These are phyloP conservation scores for Sporobolomyces roseus DNA, from an alignment of 768 basidiomycete species.

Conservation along the genomic window DNA sequence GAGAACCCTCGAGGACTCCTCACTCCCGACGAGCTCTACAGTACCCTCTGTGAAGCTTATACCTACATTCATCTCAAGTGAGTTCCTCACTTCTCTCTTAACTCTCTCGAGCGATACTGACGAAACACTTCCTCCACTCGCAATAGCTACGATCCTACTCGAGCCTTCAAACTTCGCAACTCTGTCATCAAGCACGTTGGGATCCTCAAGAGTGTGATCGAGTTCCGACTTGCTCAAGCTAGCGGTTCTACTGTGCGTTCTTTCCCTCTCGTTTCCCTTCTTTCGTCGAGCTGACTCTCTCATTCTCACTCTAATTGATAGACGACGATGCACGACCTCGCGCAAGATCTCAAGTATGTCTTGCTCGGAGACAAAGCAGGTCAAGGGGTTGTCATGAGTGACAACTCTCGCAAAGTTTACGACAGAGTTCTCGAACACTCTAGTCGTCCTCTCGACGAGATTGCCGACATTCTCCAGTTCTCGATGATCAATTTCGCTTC, in stretches of 20 bases:
- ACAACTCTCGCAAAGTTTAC: conserved; percentile 13
- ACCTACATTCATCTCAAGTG: conserved; percentile 25
- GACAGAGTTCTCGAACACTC: conserved; percentile 7
- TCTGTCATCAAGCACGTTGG: background rate
- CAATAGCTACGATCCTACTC: conserved; percentile 13
- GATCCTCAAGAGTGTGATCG: conserved; percentile 10
- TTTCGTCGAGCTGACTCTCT: background rate
- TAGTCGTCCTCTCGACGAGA: conserved; percentile 12
- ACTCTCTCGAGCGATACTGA: background rate
- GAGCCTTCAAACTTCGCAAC: conserved; percentile 22
- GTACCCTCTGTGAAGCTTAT: conserved; percentile 19
- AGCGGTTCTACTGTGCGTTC: conserved; percentile 2
- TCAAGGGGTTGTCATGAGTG: conserved; percentile 17
- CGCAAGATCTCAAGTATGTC: conserved; percentile 12
- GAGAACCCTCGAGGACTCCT: conserved; percentile 22
- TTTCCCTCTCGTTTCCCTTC: background rate
- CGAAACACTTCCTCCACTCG: background rate
- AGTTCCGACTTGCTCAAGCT: conserved; percentile 1
- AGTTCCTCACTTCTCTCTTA: conserved; percentile 10
- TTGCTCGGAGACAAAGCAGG: conserved; percentile 4
- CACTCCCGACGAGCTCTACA: conserved; percentile 17
- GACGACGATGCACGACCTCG: conserved; percentile 2
- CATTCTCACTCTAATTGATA: background rate
- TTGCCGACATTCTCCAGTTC: conserved; percentile 9
- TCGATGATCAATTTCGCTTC: conserved; percentile 24